These are phyloP conservation scores for Corylus avellana DNA, from an alignment of 306 rosid species.

Conservation along the genomic window DNA sequence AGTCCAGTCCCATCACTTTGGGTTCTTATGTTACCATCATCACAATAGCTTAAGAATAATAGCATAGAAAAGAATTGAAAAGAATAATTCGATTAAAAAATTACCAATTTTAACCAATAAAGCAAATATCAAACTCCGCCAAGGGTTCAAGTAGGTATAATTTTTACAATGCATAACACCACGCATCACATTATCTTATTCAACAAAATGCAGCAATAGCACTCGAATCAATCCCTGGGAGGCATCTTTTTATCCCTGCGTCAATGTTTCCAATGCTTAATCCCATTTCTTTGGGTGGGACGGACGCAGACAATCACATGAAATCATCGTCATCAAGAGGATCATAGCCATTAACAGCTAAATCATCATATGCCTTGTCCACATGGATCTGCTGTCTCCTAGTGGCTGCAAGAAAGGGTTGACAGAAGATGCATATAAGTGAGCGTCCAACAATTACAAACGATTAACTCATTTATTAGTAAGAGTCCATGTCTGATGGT, in stretches of 20 bases:
- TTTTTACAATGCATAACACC: too few relatives aligned
- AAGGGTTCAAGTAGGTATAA: too few relatives aligned
- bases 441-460: too few relatives aligned
- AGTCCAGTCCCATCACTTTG: too few relatives aligned
- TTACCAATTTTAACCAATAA: too few relatives aligned
- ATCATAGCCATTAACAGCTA: slow-evolving; percentile 50
- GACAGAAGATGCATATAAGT: neutral
- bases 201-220: slow-evolving; percentile 36
- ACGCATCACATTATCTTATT: slow-evolving; percentile 28
- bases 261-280: slow-evolving; percentile 27
- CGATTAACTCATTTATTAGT: too few relatives aligned
- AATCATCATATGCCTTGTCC: slow-evolving; percentile 77
- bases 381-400: slow-evolving; percentile 90
- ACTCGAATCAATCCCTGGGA: slow-evolving; percentile 32
- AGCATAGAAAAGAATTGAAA: too few relatives aligned
- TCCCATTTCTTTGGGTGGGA: slow-evolving; percentile 27
- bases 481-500: too few relatives aligned
- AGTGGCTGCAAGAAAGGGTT: slow-evolving; percentile 47
- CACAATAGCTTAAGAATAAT: too few relatives aligned
- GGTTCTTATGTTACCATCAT: too few relatives aligned
- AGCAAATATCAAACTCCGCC: too few relatives aligned
- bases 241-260: slow-evolving; percentile 38
- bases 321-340: slow-evolving; percentile 80
- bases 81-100: too few relatives aligned
- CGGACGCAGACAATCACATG: slow-evolving; percentile 63